Base-by-base conservation (phyloP, 2,329 filamentous ascomycete species). In the Davidsoniella eucalypti region DNA sequence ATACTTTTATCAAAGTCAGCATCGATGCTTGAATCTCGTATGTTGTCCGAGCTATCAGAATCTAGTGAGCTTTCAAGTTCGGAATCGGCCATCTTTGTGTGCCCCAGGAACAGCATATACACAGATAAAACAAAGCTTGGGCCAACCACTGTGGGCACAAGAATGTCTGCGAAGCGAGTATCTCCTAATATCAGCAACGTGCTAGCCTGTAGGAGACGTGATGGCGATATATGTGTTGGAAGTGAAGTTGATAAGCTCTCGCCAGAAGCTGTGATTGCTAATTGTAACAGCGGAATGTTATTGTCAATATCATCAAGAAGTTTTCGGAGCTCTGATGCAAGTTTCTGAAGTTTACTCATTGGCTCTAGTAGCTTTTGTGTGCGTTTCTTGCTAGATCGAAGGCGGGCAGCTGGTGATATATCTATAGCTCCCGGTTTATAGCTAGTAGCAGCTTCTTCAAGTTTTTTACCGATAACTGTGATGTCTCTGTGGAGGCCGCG, bases 191-290 rank as follows among this genome's bases (percentile, higher is more conserved):
- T 93, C 45, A 96, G 71, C 56, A 95, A 83, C 4, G 87, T 92
- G 60, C 90, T 96, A 16, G 92, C 88, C 64, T 98, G 92, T 37
- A 96, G 68, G 40, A 98, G 68, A 39, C 92, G 76, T 4, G 90
- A 95, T 1, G 90, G 90, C 1, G 90, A 96, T 42, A 96, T 84
- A 8, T 82, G 82, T 1, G 83, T 71, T 0, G 87, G 85, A 25
- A 95, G 69, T 2, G 79, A 81, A 0, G 84, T 84, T 0, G 85
- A 87, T 26, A 96, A 70, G 52, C 78, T 93, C 51, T 90, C 87
- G 0, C 92, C 92, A 1, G 90, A 95, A 1, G 88, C 90, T 1
- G 87, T 92, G 56, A 98, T 94, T 50, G 92, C 92, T 25, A 98
- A 72, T 58, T 92, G 94, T 61, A 98, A 82, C 3, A 94, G 70